A percentile compares a stretch with the other conserved stretches of the same genome.
Evolutionary conservation across 1,284 basidiomycete species (phyloP).

Genomic region (Ustilago xerochloae): DNA sequence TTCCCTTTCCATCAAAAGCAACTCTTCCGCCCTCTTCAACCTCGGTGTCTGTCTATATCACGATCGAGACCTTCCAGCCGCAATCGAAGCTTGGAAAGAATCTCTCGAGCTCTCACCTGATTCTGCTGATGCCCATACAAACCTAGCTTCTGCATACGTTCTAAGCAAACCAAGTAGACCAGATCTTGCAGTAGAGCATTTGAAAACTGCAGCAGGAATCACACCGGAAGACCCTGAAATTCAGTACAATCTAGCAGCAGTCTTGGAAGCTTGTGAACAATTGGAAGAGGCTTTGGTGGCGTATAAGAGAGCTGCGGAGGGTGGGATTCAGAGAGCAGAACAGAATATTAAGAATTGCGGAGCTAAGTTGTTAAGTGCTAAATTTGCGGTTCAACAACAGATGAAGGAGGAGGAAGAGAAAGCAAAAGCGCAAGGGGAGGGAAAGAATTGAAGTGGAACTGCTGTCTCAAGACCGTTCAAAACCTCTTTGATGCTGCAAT

Average conservation of each 20-base stretch:
- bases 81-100: conserved; percentile 58
- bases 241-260: conserved; percentile 90
- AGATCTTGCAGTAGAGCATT: conserved; percentile 82
- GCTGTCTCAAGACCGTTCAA: too few relatives aligned
- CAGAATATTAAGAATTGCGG: conserved; percentile 87
- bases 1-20: conserved; percentile 83
- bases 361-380: conserved; percentile 68
- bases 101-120: conserved; percentile 77
- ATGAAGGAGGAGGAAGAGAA: conserved; percentile 21
- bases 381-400: conserved; percentile 38
- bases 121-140: conserved; percentile 90
- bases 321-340: conserved; percentile 79
- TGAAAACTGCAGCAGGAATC: conserved; percentile 83
- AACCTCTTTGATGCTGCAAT: background rate
- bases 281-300: conserved; percentile 82
- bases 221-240: conserved; percentile 93
- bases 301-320: conserved; percentile 81
- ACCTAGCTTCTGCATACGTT: conserved; percentile 92
- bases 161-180: conserved; percentile 84
- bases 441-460: background rate
- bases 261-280: conserved; percentile 85
- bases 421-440: background rate
- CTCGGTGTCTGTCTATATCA: conserved; percentile 89
- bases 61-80: conserved; percentile 73
- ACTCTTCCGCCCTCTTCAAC: conserved; percentile 85